Conservation (phyloP, 345 rosid species). For the Firmiana major region DNA sequence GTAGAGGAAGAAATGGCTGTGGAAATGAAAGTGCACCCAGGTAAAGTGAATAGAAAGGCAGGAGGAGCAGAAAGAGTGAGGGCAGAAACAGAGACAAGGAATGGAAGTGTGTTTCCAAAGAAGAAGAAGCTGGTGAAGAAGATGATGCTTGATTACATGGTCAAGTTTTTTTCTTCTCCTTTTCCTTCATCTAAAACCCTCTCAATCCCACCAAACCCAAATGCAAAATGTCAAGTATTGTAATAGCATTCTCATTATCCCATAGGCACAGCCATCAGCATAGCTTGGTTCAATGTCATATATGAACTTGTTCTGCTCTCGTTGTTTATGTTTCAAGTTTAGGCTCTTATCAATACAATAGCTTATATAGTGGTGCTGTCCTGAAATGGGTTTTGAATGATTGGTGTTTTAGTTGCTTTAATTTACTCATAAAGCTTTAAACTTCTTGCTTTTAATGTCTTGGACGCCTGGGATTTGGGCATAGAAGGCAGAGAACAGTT, state of each 20-base stretch:
- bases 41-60: not conserved
- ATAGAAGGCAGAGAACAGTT: too few species aligned
- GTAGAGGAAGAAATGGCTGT: not conserved
- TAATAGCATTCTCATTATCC: not conserved
- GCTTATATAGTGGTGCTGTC: not conserved
- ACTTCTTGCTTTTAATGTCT: too few species aligned
- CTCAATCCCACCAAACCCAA: not conserved
- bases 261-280: not conserved
- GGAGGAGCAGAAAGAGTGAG: not conserved
- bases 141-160: slow-evolving; percentile 25
- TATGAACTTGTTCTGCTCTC: not conserved
- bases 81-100: slow-evolving; percentile 17
- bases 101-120: slow-evolving; percentile 37
- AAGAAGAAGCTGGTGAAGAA: slow-evolving; percentile 44
- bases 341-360: not conserved
- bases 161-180: slow-evolving; percentile 11
- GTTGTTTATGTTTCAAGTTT: not conserved
- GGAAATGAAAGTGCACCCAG: not conserved
- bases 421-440: not conserved
- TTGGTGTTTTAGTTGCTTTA: not conserved
- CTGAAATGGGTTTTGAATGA: not conserved
- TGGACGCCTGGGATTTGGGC: too few species aligned
- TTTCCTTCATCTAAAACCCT: not conserved
- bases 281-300: not conserved
- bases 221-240: not conserved